Percentiles rank a stretch among this genome's conserved stretches.
phyloP scores from a whole-genome alignment of 2,329 filamentous ascomycete genomes.

The Fusarium tjaetaba region DNA sequence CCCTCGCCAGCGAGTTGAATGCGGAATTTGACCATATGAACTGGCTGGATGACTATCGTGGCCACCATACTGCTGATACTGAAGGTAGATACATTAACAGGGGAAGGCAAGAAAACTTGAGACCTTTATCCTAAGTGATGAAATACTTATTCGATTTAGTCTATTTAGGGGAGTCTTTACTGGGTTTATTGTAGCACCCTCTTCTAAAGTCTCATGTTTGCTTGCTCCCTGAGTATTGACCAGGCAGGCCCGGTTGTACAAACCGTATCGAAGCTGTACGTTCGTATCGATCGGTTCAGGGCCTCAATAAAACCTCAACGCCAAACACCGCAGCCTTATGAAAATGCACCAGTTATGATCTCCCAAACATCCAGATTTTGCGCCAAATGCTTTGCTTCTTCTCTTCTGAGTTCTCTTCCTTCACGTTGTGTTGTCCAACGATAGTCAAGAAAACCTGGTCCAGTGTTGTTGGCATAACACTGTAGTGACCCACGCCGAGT shows the following conservation, averaged over 20 bases:
- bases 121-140: too few relatives aligned
- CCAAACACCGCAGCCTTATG: not conserved
- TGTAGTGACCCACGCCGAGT: constrained; percentile 85
- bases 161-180: too few relatives aligned
- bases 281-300: not conserved
- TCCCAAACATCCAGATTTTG: constrained; percentile 40
- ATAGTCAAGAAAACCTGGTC: constrained; percentile 93
- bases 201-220: too few relatives aligned
- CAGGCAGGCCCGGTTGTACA: not conserved
- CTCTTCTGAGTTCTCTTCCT: constrained; percentile 72
- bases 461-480: constrained; percentile 84
- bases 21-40: not conserved
- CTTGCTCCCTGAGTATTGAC: too few relatives aligned
- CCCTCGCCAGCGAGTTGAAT: not conserved
- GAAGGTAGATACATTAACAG: too few relatives aligned
- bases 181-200: too few relatives aligned
- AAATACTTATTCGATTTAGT: too few relatives aligned
- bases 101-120: too few relatives aligned
- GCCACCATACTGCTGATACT: too few relatives aligned
- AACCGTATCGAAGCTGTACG: not conserved
- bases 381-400: constrained; percentile 42
- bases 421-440: constrained; percentile 80
- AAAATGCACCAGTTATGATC: constrained; percentile 19
- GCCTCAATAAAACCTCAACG: not conserved
- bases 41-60: too few relatives aligned